Evolutionary conservation across 2,329 filamentous ascomycete genomes (phyloP).

Genomic region (Aspergillus ochraceoroseus): DNA sequence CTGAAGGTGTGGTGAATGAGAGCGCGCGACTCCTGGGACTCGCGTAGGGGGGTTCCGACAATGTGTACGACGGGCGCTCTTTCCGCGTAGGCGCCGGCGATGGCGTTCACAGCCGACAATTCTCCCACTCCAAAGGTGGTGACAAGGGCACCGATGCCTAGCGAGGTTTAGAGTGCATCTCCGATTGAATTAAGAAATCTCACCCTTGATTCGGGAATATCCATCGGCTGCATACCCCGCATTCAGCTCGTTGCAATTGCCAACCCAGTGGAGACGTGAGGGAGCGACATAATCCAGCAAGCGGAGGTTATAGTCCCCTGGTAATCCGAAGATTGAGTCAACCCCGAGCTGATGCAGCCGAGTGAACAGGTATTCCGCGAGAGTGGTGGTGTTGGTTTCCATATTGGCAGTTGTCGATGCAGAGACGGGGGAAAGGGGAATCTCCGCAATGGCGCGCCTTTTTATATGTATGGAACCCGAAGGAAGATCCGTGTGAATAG

Average conservation of each 20-base stretch:
- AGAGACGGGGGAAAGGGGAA: no score
- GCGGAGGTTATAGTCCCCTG: constrained; percentile 66
- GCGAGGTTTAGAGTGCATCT: background rate
- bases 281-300: constrained; percentile 62
- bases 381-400: constrained; percentile 19
- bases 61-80: constrained; percentile 63
- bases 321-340: constrained; percentile 62
- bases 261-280: constrained; percentile 58
- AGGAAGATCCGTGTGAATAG: no score
- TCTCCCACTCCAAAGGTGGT: constrained; percentile 56
- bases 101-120: constrained; percentile 64
- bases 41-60: constrained; percentile 50
- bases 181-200: background rate
- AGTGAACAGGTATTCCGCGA: constrained; percentile 57
- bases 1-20: constrained; percentile 61
- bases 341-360: constrained; percentile 61
- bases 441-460: no score
- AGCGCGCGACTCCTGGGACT: constrained; percentile 43
- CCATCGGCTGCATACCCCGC: constrained; percentile 49
- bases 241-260: constrained; percentile 67
- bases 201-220: constrained; percentile 30
- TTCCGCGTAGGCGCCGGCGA: constrained; percentile 70
- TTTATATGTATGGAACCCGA: no score
- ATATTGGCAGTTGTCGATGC: constrained; percentile 4
- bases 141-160: constrained; percentile 25